Evolutionary conservation across 768 basidiomycete species (phyloP).

Genomic region (Lactarius psammicola): DNA sequence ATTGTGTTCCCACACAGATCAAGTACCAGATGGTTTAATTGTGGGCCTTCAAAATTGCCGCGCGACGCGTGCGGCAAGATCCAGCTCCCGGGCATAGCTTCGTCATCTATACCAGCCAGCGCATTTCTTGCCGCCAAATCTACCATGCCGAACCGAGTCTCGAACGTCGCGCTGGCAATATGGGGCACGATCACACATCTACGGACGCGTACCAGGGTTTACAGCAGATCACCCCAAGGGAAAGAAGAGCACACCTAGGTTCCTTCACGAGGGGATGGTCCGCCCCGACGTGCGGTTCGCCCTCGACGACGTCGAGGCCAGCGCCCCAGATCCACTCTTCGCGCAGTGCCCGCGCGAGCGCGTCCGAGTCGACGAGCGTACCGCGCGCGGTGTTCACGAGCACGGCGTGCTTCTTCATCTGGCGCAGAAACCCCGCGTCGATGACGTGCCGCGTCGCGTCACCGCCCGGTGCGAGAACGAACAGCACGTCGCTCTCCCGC

Average conservation of each 20-base stretch:
- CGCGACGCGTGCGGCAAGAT: slow-evolving; percentile 25
- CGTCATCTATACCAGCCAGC: slow-evolving; percentile 52
- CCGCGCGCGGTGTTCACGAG: slow-evolving; percentile 87
- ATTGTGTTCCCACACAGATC: background rate
- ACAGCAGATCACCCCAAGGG: slow-evolving; percentile 3
- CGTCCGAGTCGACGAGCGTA: slow-evolving; percentile 85
- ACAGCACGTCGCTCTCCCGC: slow-evolving; percentile 74
- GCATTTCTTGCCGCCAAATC: slow-evolving; percentile 68
- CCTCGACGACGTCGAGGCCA: slow-evolving; percentile 91
- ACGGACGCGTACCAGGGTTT: background rate
- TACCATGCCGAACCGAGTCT: slow-evolving; percentile 84
- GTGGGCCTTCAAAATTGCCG: background rate
- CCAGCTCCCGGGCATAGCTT: slow-evolving; percentile 54
- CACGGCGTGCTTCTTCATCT: slow-evolving; percentile 84
- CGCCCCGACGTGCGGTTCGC: slow-evolving; percentile 71
- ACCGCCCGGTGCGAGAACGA: slow-evolving; percentile 80
- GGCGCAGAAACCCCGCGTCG: slow-evolving; percentile 62
- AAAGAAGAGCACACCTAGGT: slow-evolving; percentile 49
- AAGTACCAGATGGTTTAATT: background rate
- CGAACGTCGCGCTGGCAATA: slow-evolving; percentile 84
- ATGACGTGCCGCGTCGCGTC: slow-evolving; percentile 69
- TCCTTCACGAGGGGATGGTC: slow-evolving; percentile 83
- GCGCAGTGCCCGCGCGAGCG: slow-evolving; percentile 74
- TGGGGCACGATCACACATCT: slow-evolving; percentile 87
- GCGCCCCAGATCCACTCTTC: slow-evolving; percentile 88